Base-by-base conservation (phyloP, 345 rosid genomes). In the Microthlaspi erraticum region DNA sequence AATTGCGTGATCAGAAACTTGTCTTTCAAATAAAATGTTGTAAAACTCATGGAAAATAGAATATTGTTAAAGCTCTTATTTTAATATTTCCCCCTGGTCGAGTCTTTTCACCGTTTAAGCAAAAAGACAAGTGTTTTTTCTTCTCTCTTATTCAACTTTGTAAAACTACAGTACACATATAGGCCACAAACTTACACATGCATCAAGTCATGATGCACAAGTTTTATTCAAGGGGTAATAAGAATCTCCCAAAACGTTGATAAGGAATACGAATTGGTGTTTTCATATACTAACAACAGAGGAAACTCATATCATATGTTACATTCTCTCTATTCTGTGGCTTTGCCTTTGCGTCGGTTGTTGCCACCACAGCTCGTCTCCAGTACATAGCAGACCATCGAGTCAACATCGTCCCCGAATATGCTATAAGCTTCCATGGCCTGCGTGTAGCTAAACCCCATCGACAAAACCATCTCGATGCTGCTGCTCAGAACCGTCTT, bases 371-470 rank as follows among this genome's bases (percentile, higher is more conserved):
- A 83, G 70, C 84, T 81, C 8, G 91, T 92, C 76, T 95, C 98
- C 78, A 95, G 4, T 55, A 95, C 84, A 64, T 88, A 95, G 51
- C 93, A 92, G 23, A 95, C 94, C 86, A 92, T 85, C 5, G 99
- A 95, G 61, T 95, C 96, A 10, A 92, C 94, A 16, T 95, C 98
- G 9, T 95, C 99, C 29, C 98, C 99, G 7, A 92, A 95, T 70
- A 95, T 88, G 83, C 93, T 88, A 79, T 88, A 87, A 3, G 99
- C 99, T 81, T 92, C 94, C 1, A 85, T 79, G 33, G 73, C 96
- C 81, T 95, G 98, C 66, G 83, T 69, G 68, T 95, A 92, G 80
- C 88, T 87, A 81, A 95, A 95, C 65, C 97, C 99, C 99, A 95
- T 92, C 2, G 98, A 88, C 77, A 95, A 68, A 49, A 95, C 81